phyloP scores from a whole-genome alignment of 1,139 yeast genomes.

The Pichia sp. region DNA sequence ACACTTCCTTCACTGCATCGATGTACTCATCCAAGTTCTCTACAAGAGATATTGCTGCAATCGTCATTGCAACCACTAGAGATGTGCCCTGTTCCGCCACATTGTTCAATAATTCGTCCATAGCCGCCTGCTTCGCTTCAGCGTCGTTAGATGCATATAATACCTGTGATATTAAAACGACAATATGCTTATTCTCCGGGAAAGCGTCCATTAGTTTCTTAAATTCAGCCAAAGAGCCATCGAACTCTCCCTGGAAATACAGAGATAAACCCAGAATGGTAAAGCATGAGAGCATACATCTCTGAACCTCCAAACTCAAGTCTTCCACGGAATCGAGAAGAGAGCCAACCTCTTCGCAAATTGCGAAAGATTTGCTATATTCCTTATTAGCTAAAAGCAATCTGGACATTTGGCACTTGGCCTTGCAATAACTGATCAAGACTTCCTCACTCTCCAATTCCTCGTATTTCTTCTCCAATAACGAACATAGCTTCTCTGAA shows the following conservation, averaged over 20 bases:
- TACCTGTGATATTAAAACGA: slow-evolving; percentile 69
- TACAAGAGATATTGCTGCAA: slow-evolving; percentile 74
- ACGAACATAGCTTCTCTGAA: slow-evolving; percentile 38
- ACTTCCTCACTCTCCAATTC: slow-evolving; percentile 29
- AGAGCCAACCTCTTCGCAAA: slow-evolving; percentile 51
- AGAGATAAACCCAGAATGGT: slow-evolving; percentile 64
- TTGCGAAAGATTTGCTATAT: slow-evolving; percentile 53
- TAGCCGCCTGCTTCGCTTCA: slow-evolving; percentile 75
- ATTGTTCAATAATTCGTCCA: slow-evolving; percentile 60
- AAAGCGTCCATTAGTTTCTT: slow-evolving; percentile 51
- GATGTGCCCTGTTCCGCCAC: slow-evolving; percentile 61
- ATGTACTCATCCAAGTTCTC: slow-evolving; percentile 55
- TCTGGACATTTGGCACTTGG: slow-evolving; percentile 67
- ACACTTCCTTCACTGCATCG: slow-evolving; percentile 61
- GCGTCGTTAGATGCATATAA: slow-evolving; percentile 65
- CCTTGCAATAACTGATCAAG: slow-evolving; percentile 45
- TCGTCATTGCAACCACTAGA: slow-evolving; percentile 55
- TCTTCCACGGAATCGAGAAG: slow-evolving; percentile 38
- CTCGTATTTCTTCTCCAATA: slow-evolving; percentile 57
- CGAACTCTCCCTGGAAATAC: slow-evolving; percentile 57
- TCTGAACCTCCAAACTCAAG: slow-evolving; percentile 27
- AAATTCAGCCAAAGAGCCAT: slow-evolving; percentile 60
- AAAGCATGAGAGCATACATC: slow-evolving; percentile 47
- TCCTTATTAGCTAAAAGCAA: slow-evolving; percentile 52
- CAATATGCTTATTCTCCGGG: slow-evolving; percentile 51